A percentile compares a stretch with the other conserved stretches of the same genome.
Evolutionary conservation across 2,329 filamentous ascomycete species (phyloP).

Genomic region (Fusarium haematococcum): DNA sequence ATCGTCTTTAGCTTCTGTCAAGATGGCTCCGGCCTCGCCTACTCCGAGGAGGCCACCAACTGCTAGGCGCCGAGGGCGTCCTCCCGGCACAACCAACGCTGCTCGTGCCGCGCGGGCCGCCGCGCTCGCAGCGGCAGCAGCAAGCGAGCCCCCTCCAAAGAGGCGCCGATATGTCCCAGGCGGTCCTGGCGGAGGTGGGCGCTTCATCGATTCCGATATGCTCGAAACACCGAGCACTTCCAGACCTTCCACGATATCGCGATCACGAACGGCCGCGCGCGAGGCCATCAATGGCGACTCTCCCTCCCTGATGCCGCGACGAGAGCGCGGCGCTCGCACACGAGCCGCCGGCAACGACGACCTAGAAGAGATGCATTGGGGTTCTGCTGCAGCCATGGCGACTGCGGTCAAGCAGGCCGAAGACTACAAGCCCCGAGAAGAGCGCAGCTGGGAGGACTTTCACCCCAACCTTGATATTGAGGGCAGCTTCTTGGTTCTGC

Average conservation of each 20-base stretch:
- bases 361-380: conserved; percentile 77
- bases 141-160: conserved; percentile 74
- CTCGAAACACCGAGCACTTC: conserved; percentile 65
- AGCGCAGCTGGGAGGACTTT: conserved; percentile 97
- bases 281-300: conserved; percentile 54
- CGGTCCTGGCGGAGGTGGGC: conserved; percentile 85
- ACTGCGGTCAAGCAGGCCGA: conserved; percentile 91
- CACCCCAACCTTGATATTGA: conserved; percentile 96
- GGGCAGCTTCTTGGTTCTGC: conserved; percentile 80
- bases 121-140: conserved; percentile 46
- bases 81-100: conserved; percentile 57
- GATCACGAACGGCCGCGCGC: conserved; percentile 63
- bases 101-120: conserved; percentile 54
- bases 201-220: conserved; percentile 81
- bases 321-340: conserved; percentile 68
- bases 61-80: conserved; percentile 61
- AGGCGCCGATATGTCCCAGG: conserved; percentile 85
- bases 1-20: conserved; percentile 23
- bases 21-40: conserved; percentile 51
- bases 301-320: conserved; percentile 61
- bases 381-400: conserved; percentile 88
- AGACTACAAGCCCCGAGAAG: conserved; percentile 96
- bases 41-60: conserved; percentile 57
- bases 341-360: conserved; percentile 64
- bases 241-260: conserved; percentile 59